Base-by-base conservation (phyloP, 306 rosid species). In the Vigna unguiculata region DNA sequence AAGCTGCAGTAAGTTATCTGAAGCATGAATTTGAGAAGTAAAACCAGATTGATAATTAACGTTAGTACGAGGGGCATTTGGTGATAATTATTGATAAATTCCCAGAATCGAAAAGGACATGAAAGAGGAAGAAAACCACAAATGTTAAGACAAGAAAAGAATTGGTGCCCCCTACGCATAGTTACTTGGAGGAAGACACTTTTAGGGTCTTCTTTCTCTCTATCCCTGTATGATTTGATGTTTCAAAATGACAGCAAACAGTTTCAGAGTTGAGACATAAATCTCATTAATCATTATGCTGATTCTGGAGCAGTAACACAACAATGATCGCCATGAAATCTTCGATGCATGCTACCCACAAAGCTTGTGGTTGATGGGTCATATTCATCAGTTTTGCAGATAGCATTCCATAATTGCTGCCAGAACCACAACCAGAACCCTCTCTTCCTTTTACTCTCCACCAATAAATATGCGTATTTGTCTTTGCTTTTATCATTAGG, bases 201-300 rank as follows among this genome's bases (percentile, higher is more conserved):
- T 84, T 77, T 69, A 41, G 81, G 72, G 87, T 40, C 45, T 40
- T 65, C 82, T 41, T n/a, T 49, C 68, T 64, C 71, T 16, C 41
- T 51, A 64, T 58, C 69, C 81, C 72, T 66, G 15, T 55, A 34
- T 28, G 80, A 74, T 79, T 86, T 80, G 88, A 85, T 74, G 69
- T 55, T 75, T 62, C 60, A 69, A 59, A 28, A 30, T 3, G 45
- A 30, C 43, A 19, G 59, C 74, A 61, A 71, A 41, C 32, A 76
- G 21, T 16, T 63, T 57, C 62, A 57, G 25, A 58, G 38, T 69
- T 75, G 46, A 76, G 25, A 74, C 54, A 66, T 62, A 62, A 65
- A 67, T 25, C 46, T 81, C 41, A 68, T 69, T 71, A 41, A 36
- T 76, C 45, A 32, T 81, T 63, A 66, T 67, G 73, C 66, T 30